These are phyloP conservation scores for Cladosporium phlei DNA, from an alignment of 2,329 filamentous ascomycete genomes.

Conservation along the genomic window DNA sequence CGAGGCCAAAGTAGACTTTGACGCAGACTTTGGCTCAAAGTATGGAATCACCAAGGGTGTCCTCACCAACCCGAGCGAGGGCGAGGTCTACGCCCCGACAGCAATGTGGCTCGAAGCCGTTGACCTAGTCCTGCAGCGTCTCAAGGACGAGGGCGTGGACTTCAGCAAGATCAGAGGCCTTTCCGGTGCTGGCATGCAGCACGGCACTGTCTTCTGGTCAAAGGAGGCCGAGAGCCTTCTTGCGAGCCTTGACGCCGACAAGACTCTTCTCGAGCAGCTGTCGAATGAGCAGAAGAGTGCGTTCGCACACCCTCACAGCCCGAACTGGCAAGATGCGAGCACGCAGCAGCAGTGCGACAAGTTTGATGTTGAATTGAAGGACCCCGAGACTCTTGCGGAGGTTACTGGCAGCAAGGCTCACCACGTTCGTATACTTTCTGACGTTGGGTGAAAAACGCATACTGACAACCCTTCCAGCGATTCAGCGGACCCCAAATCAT, in stretches of 20 bases:
- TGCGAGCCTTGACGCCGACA: slow-evolving; percentile 53
- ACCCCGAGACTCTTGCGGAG: slow-evolving; percentile 63
- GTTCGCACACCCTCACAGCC: slow-evolving; percentile 80
- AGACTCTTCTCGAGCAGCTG: slow-evolving; percentile 68
- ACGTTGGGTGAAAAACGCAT: too few relatives aligned
- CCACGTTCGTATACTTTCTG: slow-evolving; percentile 63
- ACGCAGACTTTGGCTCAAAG: slow-evolving; percentile 65
- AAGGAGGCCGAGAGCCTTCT: slow-evolving; percentile 63
- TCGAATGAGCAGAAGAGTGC: slow-evolving; percentile 47
- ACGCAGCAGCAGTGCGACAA: slow-evolving; percentile 86
- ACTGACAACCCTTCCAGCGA: slow-evolving; percentile 50
- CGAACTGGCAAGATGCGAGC: slow-evolving; percentile 97
- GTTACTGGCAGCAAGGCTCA: slow-evolving; percentile 90
- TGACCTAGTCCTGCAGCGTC: slow-evolving; percentile 72
- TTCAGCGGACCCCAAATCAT: slow-evolving; percentile 98
- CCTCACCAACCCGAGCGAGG: slow-evolving; percentile 70
- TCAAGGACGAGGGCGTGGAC: slow-evolving; percentile 66
- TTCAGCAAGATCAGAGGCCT: slow-evolving; percentile 73
- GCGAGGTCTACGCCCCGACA: slow-evolving; percentile 88
- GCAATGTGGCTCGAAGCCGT: slow-evolving; percentile 92
- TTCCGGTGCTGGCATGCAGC: slow-evolving; percentile 92
- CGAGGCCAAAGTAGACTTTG: slow-evolving; percentile 92
- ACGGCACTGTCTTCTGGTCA: slow-evolving; percentile 95
- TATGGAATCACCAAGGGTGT: slow-evolving; percentile 81
- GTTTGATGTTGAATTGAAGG: slow-evolving; percentile 71